These are phyloP conservation scores for Echeveria elegans DNA, from an alignment of 164 flowering plant genomes.

Conservation along the genomic window DNA sequence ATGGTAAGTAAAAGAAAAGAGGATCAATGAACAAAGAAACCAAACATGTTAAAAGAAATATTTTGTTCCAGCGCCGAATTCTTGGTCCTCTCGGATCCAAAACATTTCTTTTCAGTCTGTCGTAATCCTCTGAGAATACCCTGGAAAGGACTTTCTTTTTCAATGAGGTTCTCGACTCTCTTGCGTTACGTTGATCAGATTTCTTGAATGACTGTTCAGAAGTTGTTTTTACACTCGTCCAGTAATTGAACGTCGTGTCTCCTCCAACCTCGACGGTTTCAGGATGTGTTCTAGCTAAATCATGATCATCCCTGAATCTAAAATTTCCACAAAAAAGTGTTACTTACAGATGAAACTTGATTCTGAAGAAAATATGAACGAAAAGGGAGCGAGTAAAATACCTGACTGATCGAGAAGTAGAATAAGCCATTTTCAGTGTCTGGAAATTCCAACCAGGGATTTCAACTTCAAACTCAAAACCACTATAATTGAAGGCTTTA, in stretches of 20 bases:
- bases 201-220: too few species aligned
- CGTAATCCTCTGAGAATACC: slow-evolving; percentile 87
- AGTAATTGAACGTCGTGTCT: too few species aligned
- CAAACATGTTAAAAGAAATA: slow-evolving; percentile 64
- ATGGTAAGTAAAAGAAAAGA: slow-evolving; percentile 68
- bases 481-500: not conserved
- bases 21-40: slow-evolving; percentile 92
- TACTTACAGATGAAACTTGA: too few species aligned
- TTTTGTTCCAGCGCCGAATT: slow-evolving; percentile 75
- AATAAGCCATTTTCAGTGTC: slow-evolving; percentile 25
- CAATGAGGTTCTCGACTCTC: slow-evolving; percentile 28
- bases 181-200: slow-evolving; percentile 8
- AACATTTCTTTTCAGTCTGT: slow-evolving; percentile 49
- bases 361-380: not conserved
- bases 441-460: not conserved
- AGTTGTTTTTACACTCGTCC: too few species aligned
- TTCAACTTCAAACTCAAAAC: not conserved
- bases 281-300: slow-evolving; percentile 10
- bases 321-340: not conserved
- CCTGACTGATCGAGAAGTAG: slow-evolving; percentile 31
- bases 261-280: slow-evolving; percentile 22
- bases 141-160: slow-evolving; percentile 70
- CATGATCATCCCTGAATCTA: slow-evolving; percentile 5
- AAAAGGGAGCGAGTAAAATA: not conserved
- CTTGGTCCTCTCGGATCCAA: slow-evolving; percentile 72